phyloP scores from a whole-genome alignment of 2,329 filamentous ascomycete species.

The Scedosporium minutisporum region DNA sequence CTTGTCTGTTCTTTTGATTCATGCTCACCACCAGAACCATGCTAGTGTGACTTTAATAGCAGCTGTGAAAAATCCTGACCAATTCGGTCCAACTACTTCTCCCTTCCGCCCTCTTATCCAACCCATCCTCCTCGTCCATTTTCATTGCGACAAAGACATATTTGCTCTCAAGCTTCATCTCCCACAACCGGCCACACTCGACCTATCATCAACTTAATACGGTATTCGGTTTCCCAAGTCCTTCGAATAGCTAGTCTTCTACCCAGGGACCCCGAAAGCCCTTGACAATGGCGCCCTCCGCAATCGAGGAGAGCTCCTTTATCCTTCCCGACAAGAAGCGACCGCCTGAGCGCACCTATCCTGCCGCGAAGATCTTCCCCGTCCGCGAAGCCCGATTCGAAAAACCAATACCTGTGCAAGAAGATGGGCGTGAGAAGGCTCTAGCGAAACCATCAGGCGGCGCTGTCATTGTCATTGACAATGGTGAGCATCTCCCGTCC shows the following conservation, averaged over 20 bases:
- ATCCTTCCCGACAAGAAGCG: constrained; percentile 25
- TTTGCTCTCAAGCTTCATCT: no score
- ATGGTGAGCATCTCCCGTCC: constrained; percentile 53
- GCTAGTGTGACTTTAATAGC: not conserved
- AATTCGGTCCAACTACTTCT: not conserved
- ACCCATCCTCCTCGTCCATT: not conserved
- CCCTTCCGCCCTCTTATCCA: not conserved
- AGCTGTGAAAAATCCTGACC: not conserved
- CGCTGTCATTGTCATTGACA: constrained; percentile 92
- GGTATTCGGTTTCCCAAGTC: not conserved
- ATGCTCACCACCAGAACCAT: not conserved
- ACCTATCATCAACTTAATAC: not conserved
- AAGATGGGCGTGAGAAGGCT: constrained; percentile 64
- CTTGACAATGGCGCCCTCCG: constrained; percentile 41
- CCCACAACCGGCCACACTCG: not conserved
- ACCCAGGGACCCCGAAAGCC: not conserved
- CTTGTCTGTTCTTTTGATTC: not conserved
- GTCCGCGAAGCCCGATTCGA: constrained; percentile 55
- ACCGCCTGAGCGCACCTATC: constrained; percentile 35
- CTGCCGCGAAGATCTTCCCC: constrained; percentile 47
- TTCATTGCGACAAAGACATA: no score
- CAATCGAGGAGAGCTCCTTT: constrained; percentile 32
- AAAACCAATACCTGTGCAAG: constrained; percentile 40
- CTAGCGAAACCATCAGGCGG: constrained; percentile 40
- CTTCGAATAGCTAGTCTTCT: not conserved